Conservation (phyloP, 2,329 filamentous ascomycete genomes). For the Penicillium sp. region DNA sequence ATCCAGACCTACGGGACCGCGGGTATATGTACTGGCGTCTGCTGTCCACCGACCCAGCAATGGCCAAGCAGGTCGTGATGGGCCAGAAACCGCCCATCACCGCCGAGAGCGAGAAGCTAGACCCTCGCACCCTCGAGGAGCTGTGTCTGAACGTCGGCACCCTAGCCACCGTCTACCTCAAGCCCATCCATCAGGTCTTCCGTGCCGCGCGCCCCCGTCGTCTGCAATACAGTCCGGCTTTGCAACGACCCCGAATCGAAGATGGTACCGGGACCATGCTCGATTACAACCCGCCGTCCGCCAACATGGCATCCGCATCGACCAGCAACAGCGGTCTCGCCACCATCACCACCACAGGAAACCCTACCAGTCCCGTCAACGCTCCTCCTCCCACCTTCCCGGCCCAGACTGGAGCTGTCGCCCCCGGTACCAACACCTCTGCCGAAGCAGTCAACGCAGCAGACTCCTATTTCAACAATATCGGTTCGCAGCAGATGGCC, state of each 20-base stretch:
- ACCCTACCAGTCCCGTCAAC: constrained; percentile 27
- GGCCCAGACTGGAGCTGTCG: constrained; percentile 71
- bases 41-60: constrained; percentile 81
- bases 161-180: constrained; percentile 92
- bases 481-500: constrained; percentile 69
- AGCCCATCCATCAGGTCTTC: constrained; percentile 96
- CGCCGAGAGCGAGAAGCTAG: constrained; percentile 89
- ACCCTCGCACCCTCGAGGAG: constrained; percentile 85
- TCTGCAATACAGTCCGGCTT: constrained; percentile 74
- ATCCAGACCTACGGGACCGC: constrained; percentile 88
- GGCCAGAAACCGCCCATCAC: constrained; percentile 95
- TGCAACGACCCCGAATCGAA: constrained; percentile 63
- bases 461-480: constrained; percentile 79
- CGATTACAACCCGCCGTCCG: constrained; percentile 35
- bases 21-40: constrained; percentile 99
- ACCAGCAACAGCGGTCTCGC: constrained; percentile 26
- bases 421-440: constrained; percentile 57
- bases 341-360: constrained; percentile 29
- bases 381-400: constrained; percentile 29
- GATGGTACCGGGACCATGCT: constrained; percentile 26
- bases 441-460: constrained; percentile 74
- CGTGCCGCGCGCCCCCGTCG: constrained; percentile 75
- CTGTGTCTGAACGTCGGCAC: constrained; percentile 97
- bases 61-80: constrained; percentile 88
- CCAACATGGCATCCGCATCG: constrained; percentile 26